Conservation (phyloP, 352 stramenopile species). For the Globisporangium takayamanum region DNA sequence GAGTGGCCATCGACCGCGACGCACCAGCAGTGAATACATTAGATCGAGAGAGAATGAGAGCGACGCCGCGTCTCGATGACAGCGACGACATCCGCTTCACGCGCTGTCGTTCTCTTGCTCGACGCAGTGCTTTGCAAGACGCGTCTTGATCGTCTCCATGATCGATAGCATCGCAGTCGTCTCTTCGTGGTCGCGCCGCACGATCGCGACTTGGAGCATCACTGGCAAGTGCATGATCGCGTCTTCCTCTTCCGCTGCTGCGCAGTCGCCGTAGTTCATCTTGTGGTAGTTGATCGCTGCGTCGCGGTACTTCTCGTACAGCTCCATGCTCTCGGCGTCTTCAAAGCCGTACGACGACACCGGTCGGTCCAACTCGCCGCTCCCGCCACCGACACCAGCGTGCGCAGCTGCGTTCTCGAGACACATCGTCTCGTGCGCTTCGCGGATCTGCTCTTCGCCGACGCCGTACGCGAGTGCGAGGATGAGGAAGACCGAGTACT, state of each 20-base stretch:
- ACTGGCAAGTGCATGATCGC: conserved; percentile 87
- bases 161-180: conserved; percentile 67
- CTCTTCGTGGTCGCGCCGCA: conserved; percentile 70
- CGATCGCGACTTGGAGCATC: conserved; percentile 75
- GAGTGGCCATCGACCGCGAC: too few relatives aligned
- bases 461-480: conserved; percentile 72
- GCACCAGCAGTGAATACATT: background rate
- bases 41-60: background rate
- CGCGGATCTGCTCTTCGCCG: conserved; percentile 69
- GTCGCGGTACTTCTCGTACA: conserved; percentile 85
- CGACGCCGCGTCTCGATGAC: background rate
- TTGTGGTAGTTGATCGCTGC: conserved; percentile 76
- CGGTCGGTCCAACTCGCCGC: conserved; percentile 41
- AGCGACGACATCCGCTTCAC: conserved; percentile 5
- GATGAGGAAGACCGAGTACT: conserved; percentile 86
- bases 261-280: conserved; percentile 81
- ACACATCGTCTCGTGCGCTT: conserved; percentile 80
- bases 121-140: conserved; percentile 51
- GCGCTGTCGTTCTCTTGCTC: conserved; percentile 38
- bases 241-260: conserved; percentile 78
- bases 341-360: conserved; percentile 65
- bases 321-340: conserved; percentile 61
- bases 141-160: conserved; percentile 63
- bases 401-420: conserved; percentile 65
- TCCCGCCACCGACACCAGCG: conserved; percentile 68